Percentiles rank a stretch among this genome's conserved stretches.
Evolutionary conservation across 1,139 yeast species (phyloP).

Genomic region (Blastobotrys ciferrii): DNA sequence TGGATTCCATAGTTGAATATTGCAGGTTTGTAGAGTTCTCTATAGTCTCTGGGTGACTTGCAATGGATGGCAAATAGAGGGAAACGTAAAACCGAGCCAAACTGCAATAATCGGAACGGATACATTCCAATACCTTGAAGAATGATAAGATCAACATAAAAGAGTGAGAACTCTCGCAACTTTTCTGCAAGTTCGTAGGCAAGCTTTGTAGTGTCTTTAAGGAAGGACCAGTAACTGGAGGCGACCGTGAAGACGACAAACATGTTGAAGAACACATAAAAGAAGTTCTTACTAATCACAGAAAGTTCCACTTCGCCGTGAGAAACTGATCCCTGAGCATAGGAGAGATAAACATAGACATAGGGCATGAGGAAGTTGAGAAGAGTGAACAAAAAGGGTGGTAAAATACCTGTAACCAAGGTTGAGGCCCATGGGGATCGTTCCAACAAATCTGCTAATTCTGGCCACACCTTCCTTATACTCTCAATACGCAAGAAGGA

Average conservation of each 20-base stretch:
- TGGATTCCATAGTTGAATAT: conserved; percentile 77
- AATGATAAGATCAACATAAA: conserved; percentile 77
- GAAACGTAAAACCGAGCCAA: conserved; percentile 64
- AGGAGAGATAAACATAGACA: conserved; percentile 66
- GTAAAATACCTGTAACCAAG: conserved; percentile 72
- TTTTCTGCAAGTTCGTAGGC: conserved; percentile 78
- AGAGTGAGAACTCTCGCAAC: conserved; percentile 64
- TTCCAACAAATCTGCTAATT: conserved; percentile 60
- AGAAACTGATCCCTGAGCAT: conserved; percentile 71
- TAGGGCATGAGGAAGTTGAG: conserved; percentile 74
- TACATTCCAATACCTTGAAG: conserved; percentile 84
- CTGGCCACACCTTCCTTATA: conserved; percentile 70
- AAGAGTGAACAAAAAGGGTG: conserved; percentile 71
- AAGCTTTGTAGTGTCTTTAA: conserved; percentile 74
- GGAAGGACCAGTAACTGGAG: conserved; percentile 59
- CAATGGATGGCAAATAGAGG: conserved; percentile 57
- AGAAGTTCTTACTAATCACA: conserved; percentile 75
- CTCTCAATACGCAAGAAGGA: conserved; percentile 67
- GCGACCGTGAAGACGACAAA: conserved; percentile 80
- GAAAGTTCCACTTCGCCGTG: conserved; percentile 80
- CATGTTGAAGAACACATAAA: conserved; percentile 79
- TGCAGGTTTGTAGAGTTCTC: conserved; percentile 73
- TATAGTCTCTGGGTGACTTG: conserved; percentile 66
- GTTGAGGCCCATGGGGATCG: conserved; percentile 58
- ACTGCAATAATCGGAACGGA: conserved; percentile 67